Evolutionary conservation across 1,139 yeast genomes (phyloP), one percentile per base, ranked within the genome.

Genomic region (Hyphopichia khmerensis): DNA sequence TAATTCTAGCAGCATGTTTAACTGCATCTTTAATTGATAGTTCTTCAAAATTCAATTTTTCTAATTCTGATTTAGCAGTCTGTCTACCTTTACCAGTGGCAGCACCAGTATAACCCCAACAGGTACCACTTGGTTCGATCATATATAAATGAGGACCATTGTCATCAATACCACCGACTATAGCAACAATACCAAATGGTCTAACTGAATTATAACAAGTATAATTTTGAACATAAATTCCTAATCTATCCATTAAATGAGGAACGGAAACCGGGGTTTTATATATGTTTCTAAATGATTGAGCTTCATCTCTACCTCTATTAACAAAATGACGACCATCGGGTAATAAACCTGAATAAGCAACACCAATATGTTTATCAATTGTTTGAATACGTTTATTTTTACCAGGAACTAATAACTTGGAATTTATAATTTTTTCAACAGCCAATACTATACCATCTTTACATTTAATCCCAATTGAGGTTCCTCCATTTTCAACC

Each of bases 71-170:
- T 67, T 90, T 91, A 45, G 99, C 99, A 21, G 89, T 80, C 67
- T 93, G 99, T 64, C 98, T 83, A 37, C 99, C 99, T 65, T 93
- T 95, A 48, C 99, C 99, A 4, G 97, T 82, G 30, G 99, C 99
- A 39, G 97, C 96, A 44, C 97, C 99, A 42, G 80, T 78, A 67
- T 93, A 95, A 38, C 99, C 99, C 98, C 99, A 93, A 59, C 84
- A 87, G 1, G 90, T 76, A 47, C 99, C 99, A 64, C 96, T 87
- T 51, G 99, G 99, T 64, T 95, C 99, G 48, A 95, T 78, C 97
- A 93, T 91, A 69, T 87, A 91, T 59, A 95, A 77, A 62, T 91
- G 97, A 32, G 96, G 83, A 9, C 96, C 96, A 48, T 85, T 80
- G 35, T 80, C 83, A 62, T 91, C 98, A 39, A 88, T 82, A 48